Base-by-base conservation (phyloP, 2,329 filamentous ascomycete species). In the Coniosporium tulheliwenetii region DNA sequence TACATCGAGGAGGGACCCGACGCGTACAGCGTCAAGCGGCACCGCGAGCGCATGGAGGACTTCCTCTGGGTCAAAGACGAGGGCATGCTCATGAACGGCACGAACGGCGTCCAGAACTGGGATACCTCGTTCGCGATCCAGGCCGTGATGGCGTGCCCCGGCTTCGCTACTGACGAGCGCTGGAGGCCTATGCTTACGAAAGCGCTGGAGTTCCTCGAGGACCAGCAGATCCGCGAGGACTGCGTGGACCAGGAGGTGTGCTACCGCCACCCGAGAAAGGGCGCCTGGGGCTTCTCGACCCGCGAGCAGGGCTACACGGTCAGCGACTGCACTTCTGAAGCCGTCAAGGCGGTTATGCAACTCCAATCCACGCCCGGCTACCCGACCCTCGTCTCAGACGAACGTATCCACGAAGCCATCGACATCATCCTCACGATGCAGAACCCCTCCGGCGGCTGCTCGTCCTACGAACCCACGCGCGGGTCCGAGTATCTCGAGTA, bases 41-140 rank as follows among this genome's bases (percentile, higher is more conserved):
- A 95, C 53, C 67, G 84, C 8, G 84, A 95, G 51, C 76, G 85
- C 3, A 61, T 94, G 10, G 72, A 84, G 36, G 91, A 98, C 52
- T 93, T 80, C 45, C 61, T 98, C 29, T 98, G 91, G 87, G 70
- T 98, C 39, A 94, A 93, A 47, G 60, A 78, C 30, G 87, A 95
- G 56, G 91, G 91, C 5, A 85, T 98, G 84, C 70, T 96, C 38
- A 81, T 81, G 61, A 95, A 95, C 51, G 91, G 91, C 32, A 98
- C 91, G 8, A 96, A 98, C 50, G 91, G 91, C n/a, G 87, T 96
- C 1, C 91, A 98, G 60, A 82, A 79, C 47, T 98, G 91, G 91
- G 91, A 98, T 56, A 98, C 91, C 0, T 74, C 86, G 0, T 96
- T 96, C 55, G 65, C 81, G 13, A 85, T 95, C 30, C 86, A 94